Evolutionary conservation across 148 eudicot species (phyloP).

Genomic region (Diospyros lotus): DNA sequence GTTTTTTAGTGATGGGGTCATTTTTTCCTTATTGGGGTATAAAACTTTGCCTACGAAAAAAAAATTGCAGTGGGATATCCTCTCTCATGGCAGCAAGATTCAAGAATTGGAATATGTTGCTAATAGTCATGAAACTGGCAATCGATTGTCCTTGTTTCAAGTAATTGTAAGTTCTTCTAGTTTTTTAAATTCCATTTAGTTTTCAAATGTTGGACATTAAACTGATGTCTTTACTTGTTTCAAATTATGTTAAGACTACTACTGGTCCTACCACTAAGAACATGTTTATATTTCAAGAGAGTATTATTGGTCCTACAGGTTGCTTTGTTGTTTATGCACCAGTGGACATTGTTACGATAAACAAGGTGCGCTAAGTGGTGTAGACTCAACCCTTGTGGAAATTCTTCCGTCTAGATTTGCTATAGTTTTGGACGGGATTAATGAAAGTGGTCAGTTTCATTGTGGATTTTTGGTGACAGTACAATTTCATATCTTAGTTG

Average conservation of each 20-base stretch:
- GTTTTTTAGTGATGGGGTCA: too few species aligned
- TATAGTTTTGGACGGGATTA: background rate
- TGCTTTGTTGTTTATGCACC: background rate
- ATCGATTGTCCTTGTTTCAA: constrained; percentile 39
- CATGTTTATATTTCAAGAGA: background rate
- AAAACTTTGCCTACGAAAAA: too few species aligned
- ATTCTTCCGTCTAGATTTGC: constrained; percentile 3
- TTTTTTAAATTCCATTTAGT: background rate
- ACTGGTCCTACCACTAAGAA: background rate
- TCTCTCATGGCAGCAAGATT: constrained; percentile 32
- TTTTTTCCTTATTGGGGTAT: too few species aligned
- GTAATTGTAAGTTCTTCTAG: constrained; percentile 44
- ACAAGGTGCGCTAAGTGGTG: background rate
- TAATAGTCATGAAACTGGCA: constrained; percentile 32
- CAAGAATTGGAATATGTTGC: constrained; percentile 49
- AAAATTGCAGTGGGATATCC: constrained; percentile 50
- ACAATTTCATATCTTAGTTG: background rate
- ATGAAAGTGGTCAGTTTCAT: too few species aligned
- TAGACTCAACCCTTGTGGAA: background rate
- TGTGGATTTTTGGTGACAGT: constrained; percentile 2
- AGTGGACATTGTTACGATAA: background rate
- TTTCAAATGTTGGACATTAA: background rate
- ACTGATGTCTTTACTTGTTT: background rate
- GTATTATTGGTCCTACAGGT: background rate
- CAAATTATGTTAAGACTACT: background rate